These are phyloP conservation scores for Gossypium davidsonii DNA, from an alignment of 441 rosid species.

Conservation along the genomic window DNA sequence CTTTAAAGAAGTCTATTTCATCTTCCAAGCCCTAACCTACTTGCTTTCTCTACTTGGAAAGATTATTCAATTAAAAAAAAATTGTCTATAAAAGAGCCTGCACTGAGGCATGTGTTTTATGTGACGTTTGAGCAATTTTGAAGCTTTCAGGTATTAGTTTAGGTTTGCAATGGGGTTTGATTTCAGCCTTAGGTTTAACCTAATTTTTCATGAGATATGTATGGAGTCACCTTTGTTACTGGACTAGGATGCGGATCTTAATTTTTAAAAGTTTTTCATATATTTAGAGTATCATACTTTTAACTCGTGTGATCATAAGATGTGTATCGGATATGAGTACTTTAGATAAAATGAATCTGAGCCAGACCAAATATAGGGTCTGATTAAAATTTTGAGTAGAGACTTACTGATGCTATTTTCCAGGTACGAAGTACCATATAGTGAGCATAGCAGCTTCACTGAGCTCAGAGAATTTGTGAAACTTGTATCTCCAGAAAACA, in stretches of 20 bases:
- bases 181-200: not conserved
- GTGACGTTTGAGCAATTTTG: not conserved
- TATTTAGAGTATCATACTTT: not conserved
- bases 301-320: not conserved
- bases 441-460: slow-evolving; percentile 85
- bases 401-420: not conserved
- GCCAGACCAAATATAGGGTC: not conserved
- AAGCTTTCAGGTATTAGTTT: not conserved
- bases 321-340: not conserved
- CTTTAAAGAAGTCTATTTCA: not conserved
- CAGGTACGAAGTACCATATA: slow-evolving; percentile 95
- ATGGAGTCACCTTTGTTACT: not conserved
- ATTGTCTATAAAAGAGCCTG: not conserved
- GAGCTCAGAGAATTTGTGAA: slow-evolving; percentile 81
- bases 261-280: too few relatives aligned
- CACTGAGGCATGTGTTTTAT: not conserved
- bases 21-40: not conserved
- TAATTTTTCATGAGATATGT: not conserved
- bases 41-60: not conserved
- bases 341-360: not conserved
- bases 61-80: not conserved
- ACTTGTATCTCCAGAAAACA: slow-evolving; percentile 56
- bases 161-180: not conserved
- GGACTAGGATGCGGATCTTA: not conserved
- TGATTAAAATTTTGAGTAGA: not conserved